Conservation (phyloP, 805 yeast species). For the Metschnikowia dekortorum region DNA sequence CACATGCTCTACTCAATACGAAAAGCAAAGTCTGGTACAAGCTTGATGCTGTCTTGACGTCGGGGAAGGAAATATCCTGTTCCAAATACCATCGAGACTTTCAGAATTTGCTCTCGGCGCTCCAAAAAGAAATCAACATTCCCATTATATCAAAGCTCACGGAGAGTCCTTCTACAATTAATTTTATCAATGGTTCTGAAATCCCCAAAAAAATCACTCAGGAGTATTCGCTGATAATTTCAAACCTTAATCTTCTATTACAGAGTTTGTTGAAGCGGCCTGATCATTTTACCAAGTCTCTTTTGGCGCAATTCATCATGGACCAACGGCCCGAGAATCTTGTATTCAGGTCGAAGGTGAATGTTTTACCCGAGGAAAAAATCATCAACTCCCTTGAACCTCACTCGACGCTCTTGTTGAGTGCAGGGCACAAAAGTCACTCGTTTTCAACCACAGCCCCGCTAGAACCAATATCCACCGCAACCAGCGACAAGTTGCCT, state of each 20-base stretch:
- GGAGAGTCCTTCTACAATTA: background rate
- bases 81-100: constrained; percentile 36
- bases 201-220: background rate
- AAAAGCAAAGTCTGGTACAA: constrained; percentile 31
- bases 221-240: background rate
- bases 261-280: constrained; percentile 1
- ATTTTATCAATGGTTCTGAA: background rate
- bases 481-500: background rate
- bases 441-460: constrained; percentile 9
- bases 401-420: background rate
- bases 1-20: constrained; percentile 24
- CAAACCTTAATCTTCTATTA: background rate
- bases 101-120: constrained; percentile 26
- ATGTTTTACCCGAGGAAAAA: background rate
- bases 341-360: background rate
- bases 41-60: constrained; percentile 21
- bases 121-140: background rate
- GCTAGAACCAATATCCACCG: background rate
- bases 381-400: background rate
- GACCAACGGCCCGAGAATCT: background rate
- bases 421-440: background rate
- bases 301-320: constrained; percentile 1
- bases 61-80: constrained; percentile 19
- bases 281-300: background rate
- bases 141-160: background rate